Evolutionary conservation across 345 rosid species (phyloP).

Genomic region (Boechera divaricarpa): DNA sequence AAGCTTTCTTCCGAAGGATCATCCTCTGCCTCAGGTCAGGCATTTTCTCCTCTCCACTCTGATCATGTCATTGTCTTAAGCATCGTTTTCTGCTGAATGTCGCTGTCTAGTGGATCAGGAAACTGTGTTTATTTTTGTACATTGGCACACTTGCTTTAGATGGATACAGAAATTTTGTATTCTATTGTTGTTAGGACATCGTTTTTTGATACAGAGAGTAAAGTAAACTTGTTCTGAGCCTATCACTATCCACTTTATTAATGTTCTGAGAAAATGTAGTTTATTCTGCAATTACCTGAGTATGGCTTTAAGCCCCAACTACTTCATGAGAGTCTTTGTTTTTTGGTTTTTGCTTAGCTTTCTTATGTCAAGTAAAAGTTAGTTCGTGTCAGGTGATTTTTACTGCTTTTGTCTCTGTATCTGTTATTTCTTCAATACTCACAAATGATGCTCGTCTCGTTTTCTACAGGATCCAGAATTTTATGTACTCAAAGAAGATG

Average conservation of each 20-base stretch:
- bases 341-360: not conserved
- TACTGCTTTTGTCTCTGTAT: not conserved
- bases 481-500: slow-evolving; percentile 87
- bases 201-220: slow-evolving; percentile 3
- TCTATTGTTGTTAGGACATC: slow-evolving; percentile 2
- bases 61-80: slow-evolving; percentile 16
- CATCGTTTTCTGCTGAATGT: slow-evolving; percentile 6
- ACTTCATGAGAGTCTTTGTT: not conserved
- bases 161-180: not conserved
- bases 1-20: slow-evolving; percentile 93
- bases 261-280: not conserved
- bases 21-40: slow-evolving; percentile 90
- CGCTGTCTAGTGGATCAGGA: slow-evolving; percentile 10
- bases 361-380: not conserved
- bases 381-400: not conserved
- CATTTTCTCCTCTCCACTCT: slow-evolving; percentile 35
- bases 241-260: not conserved
- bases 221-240: not conserved
- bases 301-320: not conserved
- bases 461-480: slow-evolving; percentile 87
- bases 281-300: not conserved
- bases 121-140: not conserved
- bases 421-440: slow-evolving; percentile 6
- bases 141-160: not conserved
- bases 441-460: slow-evolving; percentile 19